A percentile compares a stretch with the other conserved stretches of the same genome.
These are phyloP conservation scores for Inga laurina DNA, from an alignment of 306 rosid genomes.

Conservation along the genomic window DNA sequence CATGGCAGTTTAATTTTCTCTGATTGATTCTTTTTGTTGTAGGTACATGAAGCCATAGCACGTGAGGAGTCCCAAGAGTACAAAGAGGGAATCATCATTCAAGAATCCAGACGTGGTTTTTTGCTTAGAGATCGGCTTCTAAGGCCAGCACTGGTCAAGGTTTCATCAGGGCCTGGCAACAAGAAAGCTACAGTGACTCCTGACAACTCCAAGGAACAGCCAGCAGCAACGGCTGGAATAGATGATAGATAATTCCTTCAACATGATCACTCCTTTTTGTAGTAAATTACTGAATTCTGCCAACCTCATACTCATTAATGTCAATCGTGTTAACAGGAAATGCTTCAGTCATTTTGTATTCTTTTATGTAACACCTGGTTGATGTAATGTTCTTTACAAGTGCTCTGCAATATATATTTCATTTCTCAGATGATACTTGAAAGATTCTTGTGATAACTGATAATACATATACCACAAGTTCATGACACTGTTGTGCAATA, in stretches of 20 bases:
- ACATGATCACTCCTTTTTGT: slow-evolving; percentile 13
- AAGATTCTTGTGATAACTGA: not conserved
- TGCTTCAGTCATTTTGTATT: slow-evolving; percentile 17
- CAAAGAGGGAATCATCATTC: slow-evolving; percentile 74
- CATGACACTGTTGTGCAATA: slow-evolving; percentile 4
- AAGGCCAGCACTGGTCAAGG: slow-evolving; percentile 89
- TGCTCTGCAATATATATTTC: slow-evolving; percentile 21
- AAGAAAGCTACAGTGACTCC: slow-evolving; percentile 42
- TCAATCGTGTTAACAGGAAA: slow-evolving; percentile 20
- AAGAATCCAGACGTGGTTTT: slow-evolving; percentile 83
- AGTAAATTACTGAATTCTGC: slow-evolving; percentile 9
- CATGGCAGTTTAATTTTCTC: slow-evolving; percentile 7
- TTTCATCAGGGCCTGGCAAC: slow-evolving; percentile 73
- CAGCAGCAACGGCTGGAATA: slow-evolving; percentile 61
- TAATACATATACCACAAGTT: not conserved
- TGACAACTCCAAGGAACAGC: slow-evolving; percentile 44
- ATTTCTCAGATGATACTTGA: not conserved
- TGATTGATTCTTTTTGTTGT: slow-evolving; percentile 18
- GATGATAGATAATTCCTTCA: slow-evolving; percentile 54
- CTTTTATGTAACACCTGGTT: slow-evolving; percentile 10
- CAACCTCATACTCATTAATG: not conserved
- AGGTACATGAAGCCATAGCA: slow-evolving; percentile 87
- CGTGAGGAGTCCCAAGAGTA: slow-evolving; percentile 79
- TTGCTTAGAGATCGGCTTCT: slow-evolving; percentile 66
- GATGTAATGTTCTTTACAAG: slow-evolving; percentile 22